Base-by-base conservation (phyloP, 495 filamentous ascomycete genomes). In the Aspergillus bridgeri region DNA sequence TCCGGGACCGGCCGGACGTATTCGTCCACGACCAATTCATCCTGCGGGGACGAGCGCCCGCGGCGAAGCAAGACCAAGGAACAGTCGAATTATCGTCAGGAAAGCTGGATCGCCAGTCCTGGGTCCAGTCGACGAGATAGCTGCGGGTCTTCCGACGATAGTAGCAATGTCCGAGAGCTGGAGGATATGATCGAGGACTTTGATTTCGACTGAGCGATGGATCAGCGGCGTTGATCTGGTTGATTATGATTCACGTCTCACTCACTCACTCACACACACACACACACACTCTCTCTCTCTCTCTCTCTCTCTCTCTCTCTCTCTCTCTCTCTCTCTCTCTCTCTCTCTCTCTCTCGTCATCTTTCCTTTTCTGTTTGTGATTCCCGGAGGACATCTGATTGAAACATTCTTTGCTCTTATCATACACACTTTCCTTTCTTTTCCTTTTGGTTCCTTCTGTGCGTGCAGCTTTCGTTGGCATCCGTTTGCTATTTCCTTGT, bases 131-230 rank as follows among this genome's bases (percentile, higher is more conserved):
- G 56, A 27, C 51, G 51, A 6, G 46, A 48, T 46, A 64, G 51
- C 51, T 68, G 57, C 27, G 60, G 25, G 33, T 38, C 33, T 2
- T 48, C 57, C 22, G 67, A 68, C 8, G 43, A 60, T 20, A 66
- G 69, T 27, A 60, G 61, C 5, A 61, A 66, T 51, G 52, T 68
- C 19, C 66, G 64, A 42, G 70, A 73, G 19, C 33, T 75, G 17
- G 73, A 75, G 47, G 63, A 73, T 19, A 75, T 72, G 69, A 69
- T 73, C n/a, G 71, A 73, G 48, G 69, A 72, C 25, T 67, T 71
- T 42, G 72, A 77, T 51, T 57, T 70, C 54, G 71, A 63, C 9
- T 75, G 74, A 72, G 48, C 65, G 53, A 73, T 71, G 17, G 71
- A 76, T 27, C 66, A 68, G 55, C n/a, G n/a, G n/a, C n/a, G n/a